Conservation (phyloP, 768 basidiomycete species). For the Peribolospora baueri region DNA sequence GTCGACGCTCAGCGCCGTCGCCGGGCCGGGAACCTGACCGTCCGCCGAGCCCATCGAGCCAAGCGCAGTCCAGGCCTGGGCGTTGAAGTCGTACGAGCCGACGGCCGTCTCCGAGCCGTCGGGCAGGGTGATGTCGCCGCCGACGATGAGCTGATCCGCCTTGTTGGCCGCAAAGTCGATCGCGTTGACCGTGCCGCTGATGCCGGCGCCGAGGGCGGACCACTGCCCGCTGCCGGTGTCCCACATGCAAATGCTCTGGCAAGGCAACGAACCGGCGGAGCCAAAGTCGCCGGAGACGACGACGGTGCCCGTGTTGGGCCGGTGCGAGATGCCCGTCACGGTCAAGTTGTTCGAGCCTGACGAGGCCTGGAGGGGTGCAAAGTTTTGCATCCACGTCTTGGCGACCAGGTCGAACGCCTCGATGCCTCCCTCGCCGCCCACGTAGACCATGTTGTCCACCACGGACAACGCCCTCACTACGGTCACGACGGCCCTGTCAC, state of each 20-base stretch:
- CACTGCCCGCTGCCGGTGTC: conserved; percentile 47
- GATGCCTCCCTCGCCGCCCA: conserved; percentile 33
- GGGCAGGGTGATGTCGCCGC: conserved; percentile 43
- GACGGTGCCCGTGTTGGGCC: conserved; percentile 37
- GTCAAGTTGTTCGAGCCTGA: conserved; percentile 4
- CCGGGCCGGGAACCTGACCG: conserved; percentile 50
- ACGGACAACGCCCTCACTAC: conserved; percentile 55
- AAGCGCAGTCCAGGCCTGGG: conserved; percentile 46
- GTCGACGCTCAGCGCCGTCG: conserved; percentile 69
- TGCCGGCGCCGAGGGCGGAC: conserved; percentile 51
- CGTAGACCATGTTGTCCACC: conserved; percentile 39
- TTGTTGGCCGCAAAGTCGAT: conserved; percentile 57
- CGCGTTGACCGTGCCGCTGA: conserved; percentile 54
- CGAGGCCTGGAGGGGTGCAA: not conserved
- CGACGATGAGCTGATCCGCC: conserved; percentile 46
- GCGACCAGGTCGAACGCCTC: too few relatives aligned
- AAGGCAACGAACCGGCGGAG: conserved; percentile 46
- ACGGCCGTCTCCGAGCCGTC: conserved; percentile 45
- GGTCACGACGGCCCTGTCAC: conserved; percentile 38
- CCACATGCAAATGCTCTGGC: conserved; percentile 54
- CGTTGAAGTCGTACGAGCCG: conserved; percentile 43
- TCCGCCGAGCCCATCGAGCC: conserved; percentile 20
- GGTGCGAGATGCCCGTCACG: conserved; percentile 32
- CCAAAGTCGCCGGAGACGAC: conserved; percentile 74
- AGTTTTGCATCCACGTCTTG: too few relatives aligned